These are phyloP conservation scores for Botrytis sinoallii DNA, from an alignment of 2,329 filamentous ascomycete genomes.

Conservation along the genomic window DNA sequence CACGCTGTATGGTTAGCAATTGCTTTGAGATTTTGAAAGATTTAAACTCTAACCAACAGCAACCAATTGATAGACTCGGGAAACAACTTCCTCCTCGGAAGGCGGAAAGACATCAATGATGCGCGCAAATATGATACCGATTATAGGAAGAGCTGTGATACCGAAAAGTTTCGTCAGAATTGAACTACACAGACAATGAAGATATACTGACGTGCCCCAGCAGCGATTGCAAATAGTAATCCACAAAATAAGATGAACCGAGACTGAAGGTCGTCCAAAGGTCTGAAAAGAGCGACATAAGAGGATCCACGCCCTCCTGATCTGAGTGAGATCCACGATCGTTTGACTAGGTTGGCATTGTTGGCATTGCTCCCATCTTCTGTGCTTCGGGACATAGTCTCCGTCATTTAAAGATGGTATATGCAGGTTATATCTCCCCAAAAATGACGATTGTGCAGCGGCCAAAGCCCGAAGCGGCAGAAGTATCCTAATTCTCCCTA, in stretches of 20 bases:
- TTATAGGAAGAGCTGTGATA: conserved; percentile 51
- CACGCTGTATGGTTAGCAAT: conserved; percentile 36
- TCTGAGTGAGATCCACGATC: background rate
- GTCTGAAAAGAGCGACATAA: conserved; percentile 47
- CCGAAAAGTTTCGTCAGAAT: background rate
- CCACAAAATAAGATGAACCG: conserved; percentile 41
- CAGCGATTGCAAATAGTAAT: background rate
- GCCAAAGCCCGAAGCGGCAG: too few species aligned
- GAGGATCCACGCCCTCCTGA: conserved; percentile 34
- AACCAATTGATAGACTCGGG: conserved; percentile 42
- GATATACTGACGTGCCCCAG: background rate
- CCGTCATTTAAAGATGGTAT: background rate
- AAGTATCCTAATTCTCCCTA: background rate
- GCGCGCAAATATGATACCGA: conserved; percentile 62
- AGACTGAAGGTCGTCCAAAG: conserved; percentile 42
- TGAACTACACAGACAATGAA: background rate
- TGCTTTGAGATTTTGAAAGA: background rate
- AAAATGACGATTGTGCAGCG: background rate
- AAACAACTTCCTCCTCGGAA: conserved; percentile 42
- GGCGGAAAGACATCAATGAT: conserved; percentile 58
- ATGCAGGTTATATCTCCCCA: background rate
- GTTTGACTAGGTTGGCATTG: background rate
- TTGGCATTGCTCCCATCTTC: background rate
- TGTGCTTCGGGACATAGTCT: background rate
- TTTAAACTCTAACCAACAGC: conserved; percentile 25